phyloP scores from a whole-genome alignment of 805 yeast species.

The Starmerella tilneyi region DNA sequence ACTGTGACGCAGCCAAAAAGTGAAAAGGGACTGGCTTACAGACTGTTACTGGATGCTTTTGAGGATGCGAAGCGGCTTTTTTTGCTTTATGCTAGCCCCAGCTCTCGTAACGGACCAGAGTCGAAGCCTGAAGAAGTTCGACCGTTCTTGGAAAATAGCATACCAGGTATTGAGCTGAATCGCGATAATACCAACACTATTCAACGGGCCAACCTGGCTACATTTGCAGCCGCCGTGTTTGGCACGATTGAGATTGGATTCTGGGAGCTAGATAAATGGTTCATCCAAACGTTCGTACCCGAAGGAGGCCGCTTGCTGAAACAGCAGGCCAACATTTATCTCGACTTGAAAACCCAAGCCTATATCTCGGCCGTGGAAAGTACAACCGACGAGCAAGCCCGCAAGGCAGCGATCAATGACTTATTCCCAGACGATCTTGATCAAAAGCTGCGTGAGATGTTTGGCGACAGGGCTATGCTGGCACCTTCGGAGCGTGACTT shows the following conservation, averaged over 20 bases:
- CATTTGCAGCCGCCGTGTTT: conserved; percentile 75
- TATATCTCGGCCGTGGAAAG: conserved; percentile 71
- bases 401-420: conserved; percentile 58
- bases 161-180: conserved; percentile 19
- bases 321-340: conserved; percentile 64
- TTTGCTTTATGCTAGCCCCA: conserved; percentile 18
- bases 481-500: conserved; percentile 77
- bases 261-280: conserved; percentile 71
- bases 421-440: conserved; percentile 57
- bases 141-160: conserved; percentile 20
- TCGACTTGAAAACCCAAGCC: conserved; percentile 92
- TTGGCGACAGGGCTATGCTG: conserved; percentile 32
- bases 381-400: conserved; percentile 40
- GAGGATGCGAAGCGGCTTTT: conserved; percentile 67
- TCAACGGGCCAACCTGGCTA: conserved; percentile 77
- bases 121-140: conserved; percentile 15
- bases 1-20: conserved; percentile 57
- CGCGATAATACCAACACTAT: conserved; percentile 45
- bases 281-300: conserved; percentile 81
- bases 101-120: conserved; percentile 14
- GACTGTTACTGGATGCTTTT: conserved; percentile 61
- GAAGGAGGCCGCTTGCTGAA: conserved; percentile 54
- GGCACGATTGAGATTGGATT: conserved; percentile 83
- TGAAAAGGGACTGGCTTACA: conserved; percentile 50
- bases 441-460: conserved; percentile 32